Evolutionary conservation across 805 yeast genomes (phyloP).

Genomic region (Lachancea quebecensis): DNA sequence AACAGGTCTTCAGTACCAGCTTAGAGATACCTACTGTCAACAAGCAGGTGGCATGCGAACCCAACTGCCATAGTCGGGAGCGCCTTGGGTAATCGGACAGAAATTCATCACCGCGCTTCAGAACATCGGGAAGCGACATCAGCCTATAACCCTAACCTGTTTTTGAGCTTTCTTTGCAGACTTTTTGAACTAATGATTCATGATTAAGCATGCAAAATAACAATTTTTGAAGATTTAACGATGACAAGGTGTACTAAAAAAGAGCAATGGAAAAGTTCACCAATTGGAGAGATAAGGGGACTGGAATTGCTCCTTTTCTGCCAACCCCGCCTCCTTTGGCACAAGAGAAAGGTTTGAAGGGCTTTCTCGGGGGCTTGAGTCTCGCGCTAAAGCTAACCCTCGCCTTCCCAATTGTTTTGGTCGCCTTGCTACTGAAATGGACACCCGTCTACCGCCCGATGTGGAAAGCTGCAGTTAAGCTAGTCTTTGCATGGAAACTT

Average conservation of each 20-base stretch:
- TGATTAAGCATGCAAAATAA: neutral
- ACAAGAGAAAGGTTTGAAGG: slow-evolving; percentile 9
- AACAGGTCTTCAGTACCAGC: slow-evolving; percentile 49
- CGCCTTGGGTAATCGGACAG: slow-evolving; percentile 56
- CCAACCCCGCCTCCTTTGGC: slow-evolving; percentile 39
- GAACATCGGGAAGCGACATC: slow-evolving; percentile 67
- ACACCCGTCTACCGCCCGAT: slow-evolving; percentile 9
- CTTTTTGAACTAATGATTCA: neutral
- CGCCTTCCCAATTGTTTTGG: slow-evolving; percentile 15
- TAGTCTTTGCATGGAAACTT: slow-evolving; percentile 34
- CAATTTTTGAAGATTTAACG: neutral
- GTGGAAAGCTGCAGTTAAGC: slow-evolving; percentile 19
- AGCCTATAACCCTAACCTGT: neutral
- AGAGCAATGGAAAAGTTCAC: slow-evolving; percentile 73
- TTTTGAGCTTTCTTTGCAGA: neutral
- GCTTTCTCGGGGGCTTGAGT: neutral
- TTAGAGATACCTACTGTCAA: slow-evolving; percentile 62
- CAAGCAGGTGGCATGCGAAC: slow-evolving; percentile 63
- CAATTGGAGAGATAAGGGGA: slow-evolving; percentile 79
- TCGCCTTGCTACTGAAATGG: slow-evolving; percentile 2
- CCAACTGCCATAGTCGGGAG: slow-evolving; percentile 53
- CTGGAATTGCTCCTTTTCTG: slow-evolving; percentile 88
- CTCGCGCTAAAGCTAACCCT: slow-evolving; percentile 15
- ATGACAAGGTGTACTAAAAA: neutral
- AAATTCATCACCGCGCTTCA: slow-evolving; percentile 67